Conservation (phyloP, 148 eudicot species). For the Nyssa sinensis region DNA sequence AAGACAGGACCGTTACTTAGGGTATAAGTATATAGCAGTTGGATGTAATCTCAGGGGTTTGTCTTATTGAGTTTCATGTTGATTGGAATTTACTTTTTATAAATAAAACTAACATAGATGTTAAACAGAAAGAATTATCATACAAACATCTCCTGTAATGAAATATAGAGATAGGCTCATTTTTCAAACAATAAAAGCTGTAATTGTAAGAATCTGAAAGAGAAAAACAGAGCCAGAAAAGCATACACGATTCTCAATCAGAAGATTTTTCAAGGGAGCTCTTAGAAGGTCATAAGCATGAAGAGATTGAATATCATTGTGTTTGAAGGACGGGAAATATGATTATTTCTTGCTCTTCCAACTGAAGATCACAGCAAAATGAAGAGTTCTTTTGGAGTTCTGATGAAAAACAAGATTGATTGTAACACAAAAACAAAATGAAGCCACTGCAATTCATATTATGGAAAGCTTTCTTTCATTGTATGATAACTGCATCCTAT, state of each 20-base stretch:
- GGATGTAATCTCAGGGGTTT: not conserved
- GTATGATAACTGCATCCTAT: too few species aligned
- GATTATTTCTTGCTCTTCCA: too few species aligned
- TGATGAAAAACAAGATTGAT: too few species aligned
- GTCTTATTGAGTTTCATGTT: too few species aligned
- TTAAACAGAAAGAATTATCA: not conserved
- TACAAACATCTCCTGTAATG: not conserved
- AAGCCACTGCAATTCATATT: too few species aligned
- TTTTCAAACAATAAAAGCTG: not conserved
- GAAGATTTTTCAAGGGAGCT: too few species aligned
- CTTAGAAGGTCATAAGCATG: too few species aligned
- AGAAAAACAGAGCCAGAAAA: not conserved
- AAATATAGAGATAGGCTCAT: not conserved
- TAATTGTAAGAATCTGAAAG: too few species aligned
- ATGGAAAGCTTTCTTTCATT: too few species aligned
- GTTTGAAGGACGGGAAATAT: too few species aligned
- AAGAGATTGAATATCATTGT: too few species aligned
- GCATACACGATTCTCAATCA: not conserved
- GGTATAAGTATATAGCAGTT: not conserved
- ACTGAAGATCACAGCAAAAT: not conserved
- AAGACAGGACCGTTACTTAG: not conserved
- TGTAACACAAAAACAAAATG: not conserved
- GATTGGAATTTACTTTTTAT: not conserved
- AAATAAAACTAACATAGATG: not conserved
- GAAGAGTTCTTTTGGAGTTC: not conserved